Base-by-base conservation (phyloP, 768 basidiomycete species). In the Trichaptum fuscoviolaceum region DNA sequence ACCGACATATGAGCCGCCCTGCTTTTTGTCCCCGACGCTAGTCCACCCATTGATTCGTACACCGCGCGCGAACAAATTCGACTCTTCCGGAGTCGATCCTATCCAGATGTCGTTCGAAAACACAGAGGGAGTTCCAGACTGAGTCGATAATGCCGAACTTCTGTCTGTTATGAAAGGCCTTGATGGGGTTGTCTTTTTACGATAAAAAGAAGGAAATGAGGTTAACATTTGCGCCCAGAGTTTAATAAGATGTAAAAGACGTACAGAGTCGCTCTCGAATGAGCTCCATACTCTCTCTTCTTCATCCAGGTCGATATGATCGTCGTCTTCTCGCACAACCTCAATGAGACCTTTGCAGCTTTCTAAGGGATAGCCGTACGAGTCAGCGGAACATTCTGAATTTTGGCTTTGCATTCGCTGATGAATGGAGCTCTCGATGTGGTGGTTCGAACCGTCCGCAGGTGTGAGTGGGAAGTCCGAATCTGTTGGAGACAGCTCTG, bases 51-150 rank as follows among this genome's bases (percentile, higher is more conserved):
- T 79, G 23, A 91, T 87, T 62, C 79, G 79, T 3, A 91, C 89
- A 71, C 86, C 84, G 63, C 85, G 82, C 3, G 90, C 85, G 70
- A 92, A 91, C 1, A 83, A 79, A 0, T 74, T 72, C 62, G 82
- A 84, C 65, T 81, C 79, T 0, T 85, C 85, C 0, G 79, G 80
- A 66, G 85, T 85, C 68, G 91, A 89, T 0, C 81, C 84, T 8
- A 91, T 79, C 83, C 86, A 91, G 26, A 91, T 92, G 59, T 90
- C 89, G 17, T 79, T 81, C 0, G 87, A 89, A 71, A 87, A 86
- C 23, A 90, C 75, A 0, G 87, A 89, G 7, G 84, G 82, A 5
- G 83, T 73, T 15, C 73, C 73, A 26, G 75, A 69, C 20, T 80
- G 74, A 15, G 77, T 71, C 57, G 71, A 66, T 0, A 77, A 68